Percentiles rank a stretch among this genome's conserved stretches.
These are phyloP conservation scores for Populus ilicifolia DNA, from an alignment of 345 rosid genomes.

Conservation along the genomic window DNA sequence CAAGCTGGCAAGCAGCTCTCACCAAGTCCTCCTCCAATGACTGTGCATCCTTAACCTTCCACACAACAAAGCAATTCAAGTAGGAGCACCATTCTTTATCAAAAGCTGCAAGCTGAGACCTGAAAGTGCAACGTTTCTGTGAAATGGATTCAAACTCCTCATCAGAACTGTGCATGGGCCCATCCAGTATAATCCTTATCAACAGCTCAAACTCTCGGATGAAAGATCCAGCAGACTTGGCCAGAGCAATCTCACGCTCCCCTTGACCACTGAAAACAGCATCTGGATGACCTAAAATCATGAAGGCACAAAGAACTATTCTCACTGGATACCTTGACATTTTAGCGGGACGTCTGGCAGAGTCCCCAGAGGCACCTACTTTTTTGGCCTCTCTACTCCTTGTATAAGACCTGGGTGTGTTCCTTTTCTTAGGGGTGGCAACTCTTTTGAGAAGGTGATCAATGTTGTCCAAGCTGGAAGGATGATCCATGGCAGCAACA, in stretches of 20 bases:
- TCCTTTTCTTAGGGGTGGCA: constrained; percentile 62
- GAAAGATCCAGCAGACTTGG: constrained; percentile 61
- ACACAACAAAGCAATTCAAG: constrained; percentile 80
- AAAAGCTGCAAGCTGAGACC: constrained; percentile 70
- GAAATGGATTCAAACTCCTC: constrained; percentile 39
- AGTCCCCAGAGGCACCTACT: constrained; percentile 35
- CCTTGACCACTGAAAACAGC: constrained; percentile 92
- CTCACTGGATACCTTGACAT: constrained; percentile 80
- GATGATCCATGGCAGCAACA: constrained; percentile 26
- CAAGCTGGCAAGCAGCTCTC: constrained; percentile 98
- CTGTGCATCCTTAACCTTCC: constrained; percentile 97
- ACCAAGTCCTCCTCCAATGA: constrained; percentile 82
- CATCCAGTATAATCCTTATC: constrained; percentile 62
- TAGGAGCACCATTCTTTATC: constrained; percentile 88
- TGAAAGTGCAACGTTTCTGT: constrained; percentile 57
- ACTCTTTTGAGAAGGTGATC: constrained; percentile 91
- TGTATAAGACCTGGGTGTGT: constrained; percentile 33
- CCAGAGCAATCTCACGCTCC: constrained; percentile 71
- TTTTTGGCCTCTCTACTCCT: constrained; percentile 57
- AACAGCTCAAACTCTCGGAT: constrained; percentile 66
- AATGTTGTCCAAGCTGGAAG: constrained; percentile 52
- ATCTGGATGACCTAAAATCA: constrained; percentile 96
- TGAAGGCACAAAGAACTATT: constrained; percentile 85
- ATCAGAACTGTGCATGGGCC: constrained; percentile 60
- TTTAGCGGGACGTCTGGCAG: constrained; percentile 37